Conservation (phyloP, 257 asterid genomes). For the Mitragyna speciosa region DNA sequence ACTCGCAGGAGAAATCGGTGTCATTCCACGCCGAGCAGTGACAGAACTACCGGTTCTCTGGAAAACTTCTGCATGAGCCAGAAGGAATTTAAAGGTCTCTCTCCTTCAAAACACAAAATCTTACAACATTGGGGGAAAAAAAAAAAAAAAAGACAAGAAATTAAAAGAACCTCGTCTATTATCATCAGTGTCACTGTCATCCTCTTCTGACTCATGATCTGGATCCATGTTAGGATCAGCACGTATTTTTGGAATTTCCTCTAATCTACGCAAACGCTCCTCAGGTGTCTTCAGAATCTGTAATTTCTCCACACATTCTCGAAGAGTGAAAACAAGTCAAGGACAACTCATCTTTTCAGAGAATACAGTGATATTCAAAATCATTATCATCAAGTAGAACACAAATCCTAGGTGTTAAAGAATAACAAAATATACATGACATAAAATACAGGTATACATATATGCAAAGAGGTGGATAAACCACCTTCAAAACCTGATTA, state of each 20-base stretch:
- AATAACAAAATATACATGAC: no score
- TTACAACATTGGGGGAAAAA: constrained; percentile 1
- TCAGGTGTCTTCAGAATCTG: constrained; percentile 91
- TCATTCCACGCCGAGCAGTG: constrained; percentile 71
- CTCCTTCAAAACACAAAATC: constrained; percentile 1
- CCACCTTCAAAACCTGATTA: no score
- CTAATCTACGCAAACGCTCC: constrained; percentile 87
- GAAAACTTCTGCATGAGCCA: constrained; percentile 56
- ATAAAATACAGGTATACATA: no score
- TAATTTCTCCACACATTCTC: constrained; percentile 97
- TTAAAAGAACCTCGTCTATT: constrained; percentile 58
- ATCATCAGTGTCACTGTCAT: constrained; percentile 70
- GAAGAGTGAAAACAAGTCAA: constrained; percentile 77
- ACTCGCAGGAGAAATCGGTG: constrained; percentile 65
- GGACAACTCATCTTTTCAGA: constrained; percentile 29
- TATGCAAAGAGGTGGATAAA: no score
- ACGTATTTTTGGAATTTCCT: constrained; percentile 79
- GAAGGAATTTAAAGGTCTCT: constrained; percentile 9
- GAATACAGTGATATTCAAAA: neutral
- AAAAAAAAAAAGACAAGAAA: constrained; percentile 22
- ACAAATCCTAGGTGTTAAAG: neutral
- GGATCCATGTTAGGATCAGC: constrained; percentile 98
- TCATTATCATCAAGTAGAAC: neutral
- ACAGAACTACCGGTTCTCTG: constrained; percentile 61
- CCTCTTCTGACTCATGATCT: constrained; percentile 76